phyloP scores from a whole-genome alignment of 352 stramenopile genomes.

The Globisporangium nodosum region DNA sequence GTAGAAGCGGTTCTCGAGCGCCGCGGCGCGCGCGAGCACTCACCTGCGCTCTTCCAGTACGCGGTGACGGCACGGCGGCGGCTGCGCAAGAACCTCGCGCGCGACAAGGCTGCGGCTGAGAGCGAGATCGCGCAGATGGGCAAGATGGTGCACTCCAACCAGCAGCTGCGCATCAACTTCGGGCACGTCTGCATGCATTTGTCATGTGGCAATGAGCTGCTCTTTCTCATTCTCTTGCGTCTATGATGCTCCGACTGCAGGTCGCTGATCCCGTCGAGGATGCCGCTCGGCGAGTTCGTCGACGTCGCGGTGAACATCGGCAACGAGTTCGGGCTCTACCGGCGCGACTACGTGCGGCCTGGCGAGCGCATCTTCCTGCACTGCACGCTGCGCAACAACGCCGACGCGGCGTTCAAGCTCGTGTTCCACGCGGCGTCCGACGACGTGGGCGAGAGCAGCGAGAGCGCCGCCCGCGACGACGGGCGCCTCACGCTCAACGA shows the following conservation, averaged over 20 bases:
- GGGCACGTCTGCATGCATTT: conserved; percentile 27
- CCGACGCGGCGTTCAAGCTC: conserved; percentile 22
- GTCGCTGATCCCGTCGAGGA: conserved; percentile 48
- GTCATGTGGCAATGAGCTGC: no score
- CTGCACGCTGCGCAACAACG: conserved; percentile 37
- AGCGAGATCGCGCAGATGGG: conserved; percentile 50
- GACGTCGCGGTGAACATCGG: conserved; percentile 68
- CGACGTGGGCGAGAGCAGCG: conserved; percentile 9
- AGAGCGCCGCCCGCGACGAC: conserved; percentile 12
- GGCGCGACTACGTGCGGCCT: conserved; percentile 37
- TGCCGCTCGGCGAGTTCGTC: conserved; percentile 47
- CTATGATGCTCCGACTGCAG: conserved; percentile 10
- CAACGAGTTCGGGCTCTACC: conserved; percentile 82
- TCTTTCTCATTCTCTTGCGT: background rate
- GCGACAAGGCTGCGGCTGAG: conserved; percentile 43
- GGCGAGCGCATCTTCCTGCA: conserved; percentile 45
- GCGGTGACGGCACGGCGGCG: conserved; percentile 38
- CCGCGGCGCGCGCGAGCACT: background rate
- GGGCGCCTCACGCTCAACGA: conserved; percentile 44
- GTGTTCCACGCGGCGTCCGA: conserved; percentile 15
- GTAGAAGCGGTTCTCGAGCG: conserved; percentile 41
- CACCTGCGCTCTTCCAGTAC: conserved; percentile 45
- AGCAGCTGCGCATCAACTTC: conserved; percentile 79
- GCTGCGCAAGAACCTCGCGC: conserved; percentile 48
- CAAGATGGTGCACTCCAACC: conserved; percentile 74